phyloP scores from a whole-genome alignment of 345 rosid genomes.

The Alliaria petiolata region DNA sequence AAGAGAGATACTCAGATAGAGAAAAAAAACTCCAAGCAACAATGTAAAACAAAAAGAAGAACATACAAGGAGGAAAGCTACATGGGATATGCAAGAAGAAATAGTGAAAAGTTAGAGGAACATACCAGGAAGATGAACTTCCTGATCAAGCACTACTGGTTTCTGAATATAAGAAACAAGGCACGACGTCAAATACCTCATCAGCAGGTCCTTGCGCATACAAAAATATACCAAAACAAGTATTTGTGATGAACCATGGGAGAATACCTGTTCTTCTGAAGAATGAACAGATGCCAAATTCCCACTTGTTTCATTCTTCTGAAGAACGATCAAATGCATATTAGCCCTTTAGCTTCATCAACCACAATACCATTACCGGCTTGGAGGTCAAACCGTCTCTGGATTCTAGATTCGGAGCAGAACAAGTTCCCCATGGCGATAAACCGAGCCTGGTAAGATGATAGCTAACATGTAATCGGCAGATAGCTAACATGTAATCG shows the following conservation, averaged over 20 bases:
- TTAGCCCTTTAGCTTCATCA: constrained; percentile 39
- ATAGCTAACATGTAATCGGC: constrained; percentile 40
- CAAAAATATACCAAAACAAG: not conserved
- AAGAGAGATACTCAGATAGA: not conserved
- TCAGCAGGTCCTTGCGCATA: not conserved
- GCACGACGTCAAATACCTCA: constrained; percentile 5
- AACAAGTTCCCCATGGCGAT: constrained; percentile 97
- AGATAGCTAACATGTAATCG: constrained; percentile 93
- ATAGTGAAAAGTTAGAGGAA: constrained; percentile 2
- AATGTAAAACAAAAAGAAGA: not conserved
- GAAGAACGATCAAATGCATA: constrained; percentile 19
- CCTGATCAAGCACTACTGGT: constrained; percentile 30
- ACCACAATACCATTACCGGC: constrained; percentile 42
- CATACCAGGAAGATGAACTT: constrained; percentile 48
- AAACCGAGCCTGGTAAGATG: constrained; percentile 69
- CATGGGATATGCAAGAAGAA: not conserved
- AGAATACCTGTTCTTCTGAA: constrained; percentile 26
- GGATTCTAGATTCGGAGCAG: constrained; percentile 91
- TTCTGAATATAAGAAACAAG: constrained; percentile 40
- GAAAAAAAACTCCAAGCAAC: constrained; percentile 1
- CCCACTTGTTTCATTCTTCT: constrained; percentile 39
- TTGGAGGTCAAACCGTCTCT: constrained; percentile 93
- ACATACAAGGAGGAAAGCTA: not conserved
- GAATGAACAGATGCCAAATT: constrained; percentile 30
- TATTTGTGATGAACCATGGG: not conserved